Evolutionary conservation across 1,139 yeast species (phyloP).

Genomic region (Nakaseomyces bracarensis): DNA sequence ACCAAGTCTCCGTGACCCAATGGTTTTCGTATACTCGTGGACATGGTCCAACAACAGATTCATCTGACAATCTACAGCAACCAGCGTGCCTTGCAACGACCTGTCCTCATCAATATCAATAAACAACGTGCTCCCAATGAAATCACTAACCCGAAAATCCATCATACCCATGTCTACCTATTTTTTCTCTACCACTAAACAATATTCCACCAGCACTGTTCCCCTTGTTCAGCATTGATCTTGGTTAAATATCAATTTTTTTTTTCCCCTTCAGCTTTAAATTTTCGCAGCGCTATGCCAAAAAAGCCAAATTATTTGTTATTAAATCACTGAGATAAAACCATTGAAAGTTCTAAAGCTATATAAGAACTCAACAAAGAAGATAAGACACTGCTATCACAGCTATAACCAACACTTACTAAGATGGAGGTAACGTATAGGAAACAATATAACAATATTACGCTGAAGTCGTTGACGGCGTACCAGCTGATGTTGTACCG

Average conservation of each 20-base stretch:
- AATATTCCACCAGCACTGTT: no score
- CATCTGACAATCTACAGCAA: conserved; percentile 28
- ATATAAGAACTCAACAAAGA: no score
- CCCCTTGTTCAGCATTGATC: no score
- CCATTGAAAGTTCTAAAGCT: no score
- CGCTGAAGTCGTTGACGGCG: conserved; percentile 29
- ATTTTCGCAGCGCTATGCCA: not conserved
- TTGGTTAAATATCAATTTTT: conserved; percentile 2
- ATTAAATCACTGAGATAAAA: no score
- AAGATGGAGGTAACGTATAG: not conserved
- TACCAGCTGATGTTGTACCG: conserved; percentile 24
- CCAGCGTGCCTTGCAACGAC: conserved; percentile 22
- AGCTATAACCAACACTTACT: no score
- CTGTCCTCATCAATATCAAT: conserved; percentile 20
- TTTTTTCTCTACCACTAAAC: no score
- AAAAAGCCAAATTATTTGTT: conserved; percentile 10
- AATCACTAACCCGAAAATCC: conserved; percentile 15
- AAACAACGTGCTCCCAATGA: conserved; percentile 21
- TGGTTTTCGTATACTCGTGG: conserved; percentile 16
- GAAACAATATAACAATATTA: conserved; percentile 16
- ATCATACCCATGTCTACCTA: no score
- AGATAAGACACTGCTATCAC: no score
- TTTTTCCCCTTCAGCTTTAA: not conserved
- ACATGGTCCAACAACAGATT: conserved; percentile 28
- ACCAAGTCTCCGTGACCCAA: conserved; percentile 19